Conservation (phyloP, 805 yeast species). For the Yarrowia osloensis region DNA sequence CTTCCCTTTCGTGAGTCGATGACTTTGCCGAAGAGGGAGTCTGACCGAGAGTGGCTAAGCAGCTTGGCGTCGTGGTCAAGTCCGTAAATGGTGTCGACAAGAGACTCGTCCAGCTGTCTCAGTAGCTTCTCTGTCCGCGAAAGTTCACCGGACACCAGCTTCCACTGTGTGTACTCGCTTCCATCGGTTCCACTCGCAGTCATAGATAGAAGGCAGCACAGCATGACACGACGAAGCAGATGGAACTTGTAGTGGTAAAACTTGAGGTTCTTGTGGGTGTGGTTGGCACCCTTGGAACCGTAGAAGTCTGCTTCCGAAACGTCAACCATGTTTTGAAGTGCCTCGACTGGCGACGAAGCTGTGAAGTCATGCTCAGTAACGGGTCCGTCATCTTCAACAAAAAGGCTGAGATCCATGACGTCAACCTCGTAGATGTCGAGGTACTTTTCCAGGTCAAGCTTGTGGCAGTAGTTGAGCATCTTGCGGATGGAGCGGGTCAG, state of each 20-base stretch:
- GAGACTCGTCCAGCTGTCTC: conserved; percentile 17
- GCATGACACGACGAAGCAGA: conserved; percentile 46
- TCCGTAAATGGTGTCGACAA: conserved; percentile 26
- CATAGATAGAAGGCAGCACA: conserved; percentile 49
- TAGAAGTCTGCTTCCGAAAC: conserved; percentile 33
- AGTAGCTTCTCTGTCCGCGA: not conserved
- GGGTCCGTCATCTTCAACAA: conserved; percentile 16
- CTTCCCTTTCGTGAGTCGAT: conserved; percentile 14
- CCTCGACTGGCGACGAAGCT: conserved; percentile 10
- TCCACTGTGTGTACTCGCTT: conserved; percentile 28
- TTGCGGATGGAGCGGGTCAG: conserved; percentile 39
- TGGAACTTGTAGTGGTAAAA: conserved; percentile 44
- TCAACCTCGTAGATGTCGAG: conserved; percentile 49
- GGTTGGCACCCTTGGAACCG: conserved; percentile 37
- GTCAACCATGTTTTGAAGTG: conserved; percentile 6
- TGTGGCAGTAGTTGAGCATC: conserved; percentile 41
- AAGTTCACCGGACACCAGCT: conserved; percentile 5
- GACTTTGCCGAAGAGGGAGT: conserved; percentile 26
- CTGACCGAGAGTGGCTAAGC: not conserved
- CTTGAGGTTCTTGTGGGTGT: conserved; percentile 39
- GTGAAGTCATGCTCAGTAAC: not conserved
- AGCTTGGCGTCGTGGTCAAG: conserved; percentile 18
- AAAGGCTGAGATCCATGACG: conserved; percentile 28
- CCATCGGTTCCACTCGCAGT: conserved; percentile 32
- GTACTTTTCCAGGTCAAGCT: conserved; percentile 46